Conservation (phyloP, 2,329 filamentous ascomycete species). For the Penicillium hesseltinei region DNA sequence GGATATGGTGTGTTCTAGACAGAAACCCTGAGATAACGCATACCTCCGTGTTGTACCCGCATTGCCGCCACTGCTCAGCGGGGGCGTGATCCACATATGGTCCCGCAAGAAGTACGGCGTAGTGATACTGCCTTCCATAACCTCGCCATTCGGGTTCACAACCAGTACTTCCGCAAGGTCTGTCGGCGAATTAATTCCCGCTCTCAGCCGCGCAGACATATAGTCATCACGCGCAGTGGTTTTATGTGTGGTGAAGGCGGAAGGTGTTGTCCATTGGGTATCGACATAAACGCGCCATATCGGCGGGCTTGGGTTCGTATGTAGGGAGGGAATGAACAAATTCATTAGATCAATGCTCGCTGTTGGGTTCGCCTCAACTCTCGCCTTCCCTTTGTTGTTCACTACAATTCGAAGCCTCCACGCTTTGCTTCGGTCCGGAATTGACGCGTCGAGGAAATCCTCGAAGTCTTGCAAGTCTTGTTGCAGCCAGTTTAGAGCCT, state of each 20-base stretch:
- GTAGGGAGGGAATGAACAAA: constrained; percentile 27
- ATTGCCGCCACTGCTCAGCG: constrained; percentile 71
- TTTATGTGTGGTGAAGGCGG: constrained; percentile 78
- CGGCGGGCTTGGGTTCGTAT: constrained; percentile 8
- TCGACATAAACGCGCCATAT: constrained; percentile 56
- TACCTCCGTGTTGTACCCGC: constrained; percentile 78
- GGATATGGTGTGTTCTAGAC: constrained; percentile 62
- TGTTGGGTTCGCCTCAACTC: constrained; percentile 34
- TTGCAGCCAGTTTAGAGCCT: constrained; percentile 32
- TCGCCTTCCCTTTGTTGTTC: constrained; percentile 29
- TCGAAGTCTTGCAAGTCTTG: constrained; percentile 31
- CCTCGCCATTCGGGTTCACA: constrained; percentile 60
- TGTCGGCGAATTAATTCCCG: constrained; percentile 48
- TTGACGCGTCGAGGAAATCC: constrained; percentile 29
- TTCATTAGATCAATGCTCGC: constrained; percentile 24
- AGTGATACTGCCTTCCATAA: constrained; percentile 85
- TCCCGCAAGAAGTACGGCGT: constrained; percentile 76
- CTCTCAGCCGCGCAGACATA: constrained; percentile 63
- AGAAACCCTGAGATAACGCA: constrained; percentile 70
- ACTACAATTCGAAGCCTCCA: constrained; percentile 42
- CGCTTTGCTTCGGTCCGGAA: constrained; percentile 33
- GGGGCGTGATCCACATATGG: constrained; percentile 4
- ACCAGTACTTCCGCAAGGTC: constrained; percentile 70
- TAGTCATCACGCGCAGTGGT: constrained; percentile 75
- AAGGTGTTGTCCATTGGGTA: constrained; percentile 49